Base-by-base conservation (phyloP, 1,284 basidiomycete genomes). In the Pseudozyma hubeiensis region DNA sequence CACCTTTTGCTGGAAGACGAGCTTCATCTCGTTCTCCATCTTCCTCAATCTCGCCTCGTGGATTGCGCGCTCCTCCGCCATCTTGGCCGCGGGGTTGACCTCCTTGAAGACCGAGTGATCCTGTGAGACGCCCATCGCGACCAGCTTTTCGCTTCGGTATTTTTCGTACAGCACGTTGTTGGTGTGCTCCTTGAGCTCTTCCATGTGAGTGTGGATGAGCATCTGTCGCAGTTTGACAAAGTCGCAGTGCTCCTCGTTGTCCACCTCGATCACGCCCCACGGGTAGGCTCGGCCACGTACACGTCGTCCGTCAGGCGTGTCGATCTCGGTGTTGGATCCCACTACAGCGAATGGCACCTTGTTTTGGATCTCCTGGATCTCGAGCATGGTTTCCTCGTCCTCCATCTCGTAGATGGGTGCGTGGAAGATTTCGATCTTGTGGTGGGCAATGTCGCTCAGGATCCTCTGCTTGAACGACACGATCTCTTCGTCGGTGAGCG, bases 21-120 rank as follows among this genome's bases (percentile, higher is more conserved):
- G 71, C 77, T 83, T 82, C 82, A 84, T 84, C 67, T 84, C 82
- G 72, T 79, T 81, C 64, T 84, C 82, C 82, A 84, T 84, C 80
- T 83, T 82, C 64, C 79, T 72, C 55, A 84, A 69, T 57, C 82
- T 81, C 53, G 82, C 80, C 65, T 84, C 82, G 75, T 84, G 82
- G 59, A 84, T 69, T 7, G 82, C 80, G 35, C 82, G 77, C 53
- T 82, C 82, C 69, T 84, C 82, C 61, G 80, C 80, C 75, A 81
- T 80, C 74, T 80, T 79, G 53, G 81, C 80, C 17, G 77, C 77
- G 29, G 81, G 76, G 56, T 83, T 81, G 41, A 78, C 71, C 60
- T 80, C 77, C 71, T 78, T 78, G 75, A 83, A 83, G 7, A 84
- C 82, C 35, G 77, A 78, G 64, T 81, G 75, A 67, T 84, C 82